Evolutionary conservation across 352 stramenopile genomes (phyloP).

Genomic region (Plasmopara viticola): DNA sequence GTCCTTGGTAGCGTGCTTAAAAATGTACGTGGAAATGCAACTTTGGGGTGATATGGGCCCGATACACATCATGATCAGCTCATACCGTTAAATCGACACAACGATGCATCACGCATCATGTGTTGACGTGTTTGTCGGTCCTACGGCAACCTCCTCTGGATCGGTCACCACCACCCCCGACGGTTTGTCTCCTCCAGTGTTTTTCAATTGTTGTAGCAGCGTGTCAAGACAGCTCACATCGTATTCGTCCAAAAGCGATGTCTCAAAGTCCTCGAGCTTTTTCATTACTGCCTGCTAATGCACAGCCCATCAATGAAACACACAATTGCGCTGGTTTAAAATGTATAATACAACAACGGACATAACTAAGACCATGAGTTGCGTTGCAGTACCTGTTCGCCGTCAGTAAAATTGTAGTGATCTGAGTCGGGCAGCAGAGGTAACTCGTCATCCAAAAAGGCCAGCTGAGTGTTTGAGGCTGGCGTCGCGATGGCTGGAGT

Average conservation of each 20-base stretch:
- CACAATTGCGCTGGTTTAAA: constrained; percentile 13
- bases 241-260: constrained; percentile 83
- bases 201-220: constrained; percentile 77
- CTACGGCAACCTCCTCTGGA: constrained; percentile 53
- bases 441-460: constrained; percentile 73
- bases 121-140: constrained; percentile 30
- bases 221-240: constrained; percentile 79
- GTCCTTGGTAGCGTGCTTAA: constrained; percentile 14
- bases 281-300: constrained; percentile 81
- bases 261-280: constrained; percentile 84
- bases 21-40: constrained; percentile 22
- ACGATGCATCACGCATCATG: constrained; percentile 26
- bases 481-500: constrained; percentile 6
- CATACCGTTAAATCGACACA: no score
- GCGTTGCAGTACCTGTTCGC: constrained; percentile 60
- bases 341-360: constrained; percentile 5
- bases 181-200: constrained; percentile 36
- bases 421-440: constrained; percentile 62
- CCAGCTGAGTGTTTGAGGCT: constrained; percentile 29
- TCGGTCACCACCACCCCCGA: constrained; percentile 38
- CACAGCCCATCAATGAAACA: constrained; percentile 20
- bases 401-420: constrained; percentile 64
- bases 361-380: constrained; percentile 8
- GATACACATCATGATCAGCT: no score
- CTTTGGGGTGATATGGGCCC: no score